Conservation (phyloP, 305 asterid species). For the Fraxinus sp. region DNA sequence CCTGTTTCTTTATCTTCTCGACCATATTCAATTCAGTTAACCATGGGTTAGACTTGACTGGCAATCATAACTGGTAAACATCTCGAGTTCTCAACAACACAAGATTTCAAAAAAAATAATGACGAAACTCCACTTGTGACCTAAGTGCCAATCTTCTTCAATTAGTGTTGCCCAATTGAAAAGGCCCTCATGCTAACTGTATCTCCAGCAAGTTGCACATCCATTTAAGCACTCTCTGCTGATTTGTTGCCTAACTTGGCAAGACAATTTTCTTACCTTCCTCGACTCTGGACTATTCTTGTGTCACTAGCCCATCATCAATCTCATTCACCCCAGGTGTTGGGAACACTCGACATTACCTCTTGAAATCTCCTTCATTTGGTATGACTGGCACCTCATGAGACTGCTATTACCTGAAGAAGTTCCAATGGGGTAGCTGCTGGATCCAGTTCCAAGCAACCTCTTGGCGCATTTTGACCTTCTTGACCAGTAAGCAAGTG, state of each 20-base stretch:
- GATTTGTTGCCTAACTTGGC: neutral
- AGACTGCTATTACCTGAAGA: constrained; percentile 29
- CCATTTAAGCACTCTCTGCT: neutral
- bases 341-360: neutral
- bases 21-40: constrained; percentile 11
- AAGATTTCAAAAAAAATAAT: neutral
- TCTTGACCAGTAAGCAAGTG: constrained; percentile 33
- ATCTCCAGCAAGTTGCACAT: neutral
- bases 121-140: neutral
- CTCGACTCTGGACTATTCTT: neutral
- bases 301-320: neutral
- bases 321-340: neutral
- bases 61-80: neutral
- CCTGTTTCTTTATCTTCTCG: constrained; percentile 4
- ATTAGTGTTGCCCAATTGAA: neutral
- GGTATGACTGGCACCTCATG: constrained; percentile 16
- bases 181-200: neutral
- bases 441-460: constrained; percentile 45
- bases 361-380: neutral
- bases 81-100: neutral
- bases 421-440: constrained; percentile 46
- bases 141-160: neutral
- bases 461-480: constrained; percentile 28
- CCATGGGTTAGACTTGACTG: neutral
- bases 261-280: neutral